Conservation (phyloP, 2,329 filamentous ascomycete genomes). For the Epichloe brachyelytri region DNA sequence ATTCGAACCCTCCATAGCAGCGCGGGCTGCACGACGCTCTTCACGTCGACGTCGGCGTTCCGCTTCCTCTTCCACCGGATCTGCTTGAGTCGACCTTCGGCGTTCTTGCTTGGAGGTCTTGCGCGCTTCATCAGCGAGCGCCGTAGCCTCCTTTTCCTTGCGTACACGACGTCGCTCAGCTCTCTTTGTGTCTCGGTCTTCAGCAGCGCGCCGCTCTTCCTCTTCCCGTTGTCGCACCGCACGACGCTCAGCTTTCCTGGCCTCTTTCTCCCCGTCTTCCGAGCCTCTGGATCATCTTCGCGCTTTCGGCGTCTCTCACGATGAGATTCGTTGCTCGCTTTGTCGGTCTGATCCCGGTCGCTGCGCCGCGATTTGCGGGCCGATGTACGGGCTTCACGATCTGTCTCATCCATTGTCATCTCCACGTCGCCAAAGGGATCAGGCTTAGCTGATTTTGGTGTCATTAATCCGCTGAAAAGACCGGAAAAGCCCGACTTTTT, state of each 20-base stretch:
- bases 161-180: slow-evolving; percentile 37
- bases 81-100: slow-evolving; percentile 32
- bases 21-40: slow-evolving; percentile 32
- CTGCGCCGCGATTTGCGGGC: slow-evolving; percentile 47
- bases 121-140: slow-evolving; percentile 32
- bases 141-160: slow-evolving; percentile 33
- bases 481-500: slow-evolving; percentile 44
- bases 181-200: slow-evolving; percentile 36
- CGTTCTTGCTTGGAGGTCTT: slow-evolving; percentile 34
- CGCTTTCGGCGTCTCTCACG: slow-evolving; percentile 41
- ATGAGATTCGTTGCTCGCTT: slow-evolving; percentile 35
- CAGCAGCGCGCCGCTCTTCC: slow-evolving; percentile 33
- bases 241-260: slow-evolving; percentile 41
- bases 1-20: slow-evolving; percentile 27
- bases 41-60: slow-evolving; percentile 42
- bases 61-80: slow-evolving; percentile 33
- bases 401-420: slow-evolving; percentile 35
- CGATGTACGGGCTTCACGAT: slow-evolving; percentile 48
- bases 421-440: slow-evolving; percentile 39
- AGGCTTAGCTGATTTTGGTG: slow-evolving; percentile 29
- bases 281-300: slow-evolving; percentile 43
- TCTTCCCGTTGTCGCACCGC: slow-evolving; percentile 36
- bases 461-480: slow-evolving; percentile 48
- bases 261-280: slow-evolving; percentile 42
- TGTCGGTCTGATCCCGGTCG: slow-evolving; percentile 32